Evolutionary conservation across 805 yeast species (phyloP).

Genomic region (Middelhovenomyces tepae): DNA sequence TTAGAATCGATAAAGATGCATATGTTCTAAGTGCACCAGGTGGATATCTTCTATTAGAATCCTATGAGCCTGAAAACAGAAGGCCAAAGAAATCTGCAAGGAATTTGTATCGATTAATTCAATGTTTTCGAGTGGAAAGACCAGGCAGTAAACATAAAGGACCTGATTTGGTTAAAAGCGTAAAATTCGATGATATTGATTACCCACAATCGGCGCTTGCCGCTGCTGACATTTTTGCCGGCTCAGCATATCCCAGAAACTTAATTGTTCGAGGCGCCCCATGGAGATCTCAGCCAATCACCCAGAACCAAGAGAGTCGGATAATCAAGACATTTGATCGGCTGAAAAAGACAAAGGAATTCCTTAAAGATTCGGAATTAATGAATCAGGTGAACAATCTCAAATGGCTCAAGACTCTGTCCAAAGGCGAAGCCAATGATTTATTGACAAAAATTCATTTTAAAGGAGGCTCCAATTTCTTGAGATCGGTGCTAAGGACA

Average conservation of each 20-base stretch:
- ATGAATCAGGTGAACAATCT: no score
- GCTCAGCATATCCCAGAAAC: constrained; percentile 1
- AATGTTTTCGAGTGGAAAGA: constrained; percentile 5
- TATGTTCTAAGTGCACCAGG: constrained; percentile 8
- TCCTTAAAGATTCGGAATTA: no score
- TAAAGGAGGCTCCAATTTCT: no score
- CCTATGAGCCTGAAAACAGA: no score
- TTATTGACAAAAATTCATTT: no score
- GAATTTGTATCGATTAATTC: constrained; percentile 4
- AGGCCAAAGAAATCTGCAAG: constrained; percentile 1
- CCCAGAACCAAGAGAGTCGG: constrained; percentile 4
- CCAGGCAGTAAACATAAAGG: background rate
- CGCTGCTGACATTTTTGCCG: constrained; percentile 12
- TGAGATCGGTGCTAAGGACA: no score
- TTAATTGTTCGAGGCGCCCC: constrained; percentile 6
- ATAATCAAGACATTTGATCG: no score
- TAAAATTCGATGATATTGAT: constrained; percentile 1
- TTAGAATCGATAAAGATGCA: constrained; percentile 2
- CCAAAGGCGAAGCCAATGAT: constrained; percentile 8
- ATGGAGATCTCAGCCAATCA: constrained; percentile 8
- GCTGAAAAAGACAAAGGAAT: no score
- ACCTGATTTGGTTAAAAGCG: background rate
- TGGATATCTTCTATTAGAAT: constrained; percentile 11
- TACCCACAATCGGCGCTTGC: constrained; percentile 9
- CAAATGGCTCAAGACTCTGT: constrained; percentile 2